phyloP scores from a whole-genome alignment of 768 basidiomycete genomes.

The Mycena maculata region DNA sequence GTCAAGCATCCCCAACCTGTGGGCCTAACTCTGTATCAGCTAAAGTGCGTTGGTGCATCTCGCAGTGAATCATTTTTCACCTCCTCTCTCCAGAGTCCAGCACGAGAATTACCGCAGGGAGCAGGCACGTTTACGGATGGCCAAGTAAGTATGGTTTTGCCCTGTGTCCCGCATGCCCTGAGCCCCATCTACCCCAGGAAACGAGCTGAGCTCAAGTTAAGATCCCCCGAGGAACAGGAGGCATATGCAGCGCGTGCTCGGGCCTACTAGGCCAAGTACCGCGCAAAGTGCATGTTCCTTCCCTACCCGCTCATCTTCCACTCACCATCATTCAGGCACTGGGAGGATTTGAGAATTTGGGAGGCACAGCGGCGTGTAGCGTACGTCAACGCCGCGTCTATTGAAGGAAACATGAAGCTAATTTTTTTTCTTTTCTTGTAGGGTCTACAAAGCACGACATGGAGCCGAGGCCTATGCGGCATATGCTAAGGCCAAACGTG shows the following conservation, averaged over 20 bases:
- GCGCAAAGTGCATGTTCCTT: not conserved
- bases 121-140: no score
- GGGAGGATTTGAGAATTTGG: not conserved
- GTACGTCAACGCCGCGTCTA: not conserved
- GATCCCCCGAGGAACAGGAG: not conserved
- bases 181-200: not conserved
- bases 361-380: not conserved
- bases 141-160: no score
- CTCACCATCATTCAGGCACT: not conserved
- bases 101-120: no score
- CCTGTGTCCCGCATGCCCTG: no score
- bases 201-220: not conserved
- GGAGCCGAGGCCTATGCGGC: not conserved
- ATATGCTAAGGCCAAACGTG: not conserved
- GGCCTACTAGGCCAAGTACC: constrained; percentile 1
- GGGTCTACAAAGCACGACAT: not conserved
- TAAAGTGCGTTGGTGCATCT: no score
- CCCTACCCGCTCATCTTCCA: not conserved
- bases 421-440: not conserved
- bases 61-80: no score
- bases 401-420: no score
- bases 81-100: no score
- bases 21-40: no score
- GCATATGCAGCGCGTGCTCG: not conserved
- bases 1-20: no score